Evolutionary conservation across 1,284 basidiomycete genomes (phyloP).

Genomic region (Somion occarium): DNA sequence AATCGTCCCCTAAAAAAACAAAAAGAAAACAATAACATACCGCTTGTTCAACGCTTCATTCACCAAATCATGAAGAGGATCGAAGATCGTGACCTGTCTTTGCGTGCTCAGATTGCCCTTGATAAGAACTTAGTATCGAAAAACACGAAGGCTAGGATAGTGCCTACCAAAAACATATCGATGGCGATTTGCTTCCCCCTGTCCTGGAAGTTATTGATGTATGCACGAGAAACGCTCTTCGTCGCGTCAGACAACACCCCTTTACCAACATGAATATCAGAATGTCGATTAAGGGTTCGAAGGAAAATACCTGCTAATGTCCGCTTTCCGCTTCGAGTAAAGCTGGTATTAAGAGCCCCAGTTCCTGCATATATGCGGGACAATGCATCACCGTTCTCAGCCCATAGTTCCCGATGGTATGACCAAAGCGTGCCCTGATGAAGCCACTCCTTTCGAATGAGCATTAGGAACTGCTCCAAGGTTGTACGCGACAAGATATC

Average conservation of each 20-base stretch:
- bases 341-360: constrained; percentile 93
- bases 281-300: constrained; percentile 8
- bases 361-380: constrained; percentile 96
- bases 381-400: constrained; percentile 90
- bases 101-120: constrained; percentile 92
- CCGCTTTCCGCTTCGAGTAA: constrained; percentile 91
- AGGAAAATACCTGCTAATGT: constrained; percentile 68
- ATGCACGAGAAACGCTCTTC: constrained; percentile 92
- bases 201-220: constrained; percentile 98
- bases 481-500: constrained; percentile 83
- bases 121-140: constrained; percentile 5
- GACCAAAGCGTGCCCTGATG: constrained; percentile 72
- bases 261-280: constrained; percentile 15
- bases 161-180: constrained; percentile 84
- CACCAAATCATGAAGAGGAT: constrained; percentile 90
- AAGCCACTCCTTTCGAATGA: constrained; percentile 73
- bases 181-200: constrained; percentile 93
- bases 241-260: constrained; percentile 94
- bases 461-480: constrained; percentile 69
- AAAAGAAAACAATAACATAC: constrained; percentile 28
- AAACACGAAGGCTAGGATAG: background rate
- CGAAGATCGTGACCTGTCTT: constrained; percentile 85
- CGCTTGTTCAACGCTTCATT: constrained; percentile 65
- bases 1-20: constrained; percentile 6
- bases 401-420: constrained; percentile 92